Evolutionary conservation across 208 protist species (phyloP).

Genomic region (Leptomonas pyrrhocoris): DNA sequence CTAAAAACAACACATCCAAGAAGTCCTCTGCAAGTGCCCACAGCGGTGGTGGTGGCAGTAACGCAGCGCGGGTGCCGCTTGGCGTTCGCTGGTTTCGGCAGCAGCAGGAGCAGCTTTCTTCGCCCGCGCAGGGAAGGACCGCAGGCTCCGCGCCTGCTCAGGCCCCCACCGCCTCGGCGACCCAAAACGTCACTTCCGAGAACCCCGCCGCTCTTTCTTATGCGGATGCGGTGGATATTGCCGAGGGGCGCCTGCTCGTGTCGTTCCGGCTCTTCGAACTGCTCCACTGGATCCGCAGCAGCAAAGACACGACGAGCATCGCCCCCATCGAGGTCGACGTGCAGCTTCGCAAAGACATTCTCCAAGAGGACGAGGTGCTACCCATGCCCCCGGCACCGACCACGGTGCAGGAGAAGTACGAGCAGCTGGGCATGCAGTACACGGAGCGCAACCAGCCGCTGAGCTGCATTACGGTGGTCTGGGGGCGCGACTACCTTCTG

Average conservation of each 20-base stretch:
- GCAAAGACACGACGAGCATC: slow-evolving; percentile 42
- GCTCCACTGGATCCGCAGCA: slow-evolving; percentile 54
- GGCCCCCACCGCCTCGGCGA: not conserved
- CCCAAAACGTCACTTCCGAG: not conserved
- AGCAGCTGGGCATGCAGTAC: slow-evolving; percentile 64
- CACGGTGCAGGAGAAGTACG: slow-evolving; percentile 55
- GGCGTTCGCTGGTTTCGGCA: slow-evolving; percentile 29
- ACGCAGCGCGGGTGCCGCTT: slow-evolving; percentile 3
- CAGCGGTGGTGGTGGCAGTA: not conserved
- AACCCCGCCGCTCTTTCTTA: slow-evolving; percentile 26
- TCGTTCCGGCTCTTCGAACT: slow-evolving; percentile 66
- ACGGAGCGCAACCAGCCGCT: slow-evolving; percentile 85
- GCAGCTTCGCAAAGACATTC: slow-evolving; percentile 78
- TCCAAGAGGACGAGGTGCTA: slow-evolving; percentile 81
- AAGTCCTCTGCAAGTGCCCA: not conserved
- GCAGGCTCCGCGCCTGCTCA: not conserved
- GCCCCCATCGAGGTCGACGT: slow-evolving; percentile 56
- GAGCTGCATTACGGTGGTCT: slow-evolving; percentile 69
- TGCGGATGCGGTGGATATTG: slow-evolving; percentile 52
- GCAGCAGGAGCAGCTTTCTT: slow-evolving; percentile 16
- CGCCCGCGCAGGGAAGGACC: not conserved
- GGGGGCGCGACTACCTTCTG: slow-evolving; percentile 67
- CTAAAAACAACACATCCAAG: not conserved
- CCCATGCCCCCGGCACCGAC: slow-evolving; percentile 50
- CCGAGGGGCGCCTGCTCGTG: slow-evolving; percentile 62